Evolutionary conservation across 2,329 filamentous ascomycete genomes (phyloP).

Genomic region (Zasmidium citrigriseum): DNA sequence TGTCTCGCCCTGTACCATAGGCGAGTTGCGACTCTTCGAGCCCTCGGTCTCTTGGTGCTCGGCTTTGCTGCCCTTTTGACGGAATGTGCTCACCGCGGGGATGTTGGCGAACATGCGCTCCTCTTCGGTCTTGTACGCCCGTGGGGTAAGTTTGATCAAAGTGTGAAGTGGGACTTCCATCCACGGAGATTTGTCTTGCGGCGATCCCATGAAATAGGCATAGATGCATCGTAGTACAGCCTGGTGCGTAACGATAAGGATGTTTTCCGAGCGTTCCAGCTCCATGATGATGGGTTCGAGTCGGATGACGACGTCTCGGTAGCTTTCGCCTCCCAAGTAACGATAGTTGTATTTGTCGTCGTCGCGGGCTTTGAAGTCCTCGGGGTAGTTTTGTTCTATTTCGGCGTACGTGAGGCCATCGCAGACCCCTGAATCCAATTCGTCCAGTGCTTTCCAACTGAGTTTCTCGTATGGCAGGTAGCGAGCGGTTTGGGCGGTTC

Average conservation of each 20-base stretch:
- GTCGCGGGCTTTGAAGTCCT: slow-evolving; percentile 93
- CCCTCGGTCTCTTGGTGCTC: slow-evolving; percentile 66
- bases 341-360: slow-evolving; percentile 99
- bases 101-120: slow-evolving; percentile 87
- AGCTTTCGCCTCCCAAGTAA: slow-evolving; percentile 92
- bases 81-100: slow-evolving; percentile 92
- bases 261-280: slow-evolving; percentile 91
- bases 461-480: slow-evolving; percentile 91
- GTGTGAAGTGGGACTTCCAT: slow-evolving; percentile 98
- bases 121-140: slow-evolving; percentile 91
- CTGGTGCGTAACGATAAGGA: slow-evolving; percentile 97
- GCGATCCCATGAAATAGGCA: slow-evolving; percentile 97
- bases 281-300: slow-evolving; percentile 99
- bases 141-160: slow-evolving; percentile 91
- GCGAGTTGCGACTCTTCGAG: slow-evolving; percentile 18
- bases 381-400: slow-evolving; percentile 86
- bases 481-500: slow-evolving; percentile 88
- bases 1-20: slow-evolving; percentile 20
- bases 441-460: slow-evolving; percentile 97
- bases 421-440: slow-evolving; percentile 94
- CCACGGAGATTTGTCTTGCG: slow-evolving; percentile 91
- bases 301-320: slow-evolving; percentile 95
- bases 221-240: slow-evolving; percentile 97
- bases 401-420: slow-evolving; percentile 95
- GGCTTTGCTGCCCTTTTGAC: slow-evolving; percentile 88